phyloP scores from a whole-genome alignment of 2,329 filamentous ascomycete genomes.

The Curvularia verruculosa region DNA sequence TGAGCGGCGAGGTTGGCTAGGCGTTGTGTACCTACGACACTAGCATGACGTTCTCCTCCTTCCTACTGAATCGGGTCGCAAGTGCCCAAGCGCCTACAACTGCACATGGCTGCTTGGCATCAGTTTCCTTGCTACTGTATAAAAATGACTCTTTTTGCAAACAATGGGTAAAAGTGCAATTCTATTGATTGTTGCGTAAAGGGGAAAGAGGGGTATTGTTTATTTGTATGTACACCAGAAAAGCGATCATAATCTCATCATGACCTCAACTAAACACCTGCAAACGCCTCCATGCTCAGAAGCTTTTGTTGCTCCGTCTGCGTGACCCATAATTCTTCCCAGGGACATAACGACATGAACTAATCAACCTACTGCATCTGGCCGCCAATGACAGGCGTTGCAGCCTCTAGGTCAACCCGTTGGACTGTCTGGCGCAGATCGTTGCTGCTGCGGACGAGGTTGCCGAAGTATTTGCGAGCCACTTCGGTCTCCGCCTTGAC shows the following conservation, averaged over 20 bases:
- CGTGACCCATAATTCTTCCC: constrained; percentile 14
- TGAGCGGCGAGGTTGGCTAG: constrained; percentile 5
- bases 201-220: constrained; percentile 44
- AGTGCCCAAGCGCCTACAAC: background rate
- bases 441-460: constrained; percentile 71
- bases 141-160: background rate
- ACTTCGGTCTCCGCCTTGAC: constrained; percentile 82
- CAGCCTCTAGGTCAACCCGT: constrained; percentile 59
- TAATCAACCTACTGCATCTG: constrained; percentile 25
- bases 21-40: background rate
- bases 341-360: constrained; percentile 7
- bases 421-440: constrained; percentile 58
- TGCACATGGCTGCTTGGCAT: constrained; percentile 18
- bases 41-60: constrained; percentile 10
- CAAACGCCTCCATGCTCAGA: constrained; percentile 25
- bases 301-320: constrained; percentile 16
- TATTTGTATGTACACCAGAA: constrained; percentile 37
- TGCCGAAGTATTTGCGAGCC: constrained; percentile 87
- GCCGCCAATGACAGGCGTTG: constrained; percentile 52
- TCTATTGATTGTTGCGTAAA: constrained; percentile 12
- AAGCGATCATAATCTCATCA: constrained; percentile 24
- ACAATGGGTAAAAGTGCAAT: background rate
- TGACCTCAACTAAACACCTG: constrained; percentile 19
- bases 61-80: constrained; percentile 6
- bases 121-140: background rate